Evolutionary conservation across 139 green algal genomes (phyloP), one percentile per base, ranked within the genome.

Genomic region (Chlorella sp.): DNA sequence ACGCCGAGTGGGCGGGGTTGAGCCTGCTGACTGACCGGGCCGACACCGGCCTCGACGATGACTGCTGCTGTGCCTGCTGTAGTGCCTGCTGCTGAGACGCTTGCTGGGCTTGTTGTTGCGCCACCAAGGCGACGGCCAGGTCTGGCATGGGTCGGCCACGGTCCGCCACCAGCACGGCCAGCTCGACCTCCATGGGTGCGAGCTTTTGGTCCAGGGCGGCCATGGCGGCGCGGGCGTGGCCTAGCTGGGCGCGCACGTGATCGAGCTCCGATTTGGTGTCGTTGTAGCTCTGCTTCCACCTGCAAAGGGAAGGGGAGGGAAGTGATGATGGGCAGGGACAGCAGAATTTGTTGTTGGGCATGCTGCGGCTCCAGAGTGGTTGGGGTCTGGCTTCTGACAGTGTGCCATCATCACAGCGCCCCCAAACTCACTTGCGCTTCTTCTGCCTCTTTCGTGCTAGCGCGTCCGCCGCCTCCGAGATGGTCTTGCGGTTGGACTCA

Each of bases 111-210:
- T n/a, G n/a, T n/a, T n/a, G n/a, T n/a, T n/a, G n/a, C n/a, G n/a
- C n/a, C n/a, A n/a, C n/a, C n/a, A n/a, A n/a, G n/a, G n/a, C n/a
- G n/a, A n/a, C n/a, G n/a, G n/a, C n/a, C n/a, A 55, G 42, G 17
- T 55, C 42, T 55, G 42, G 42, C 42, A 55, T 55, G 42, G 42
- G 42, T 17, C 42, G 10, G 23, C 71, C 71, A 3, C 71, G 33
- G 67, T 82, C 77, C 1, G 77, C 77, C 72, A 82, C 64, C 24
- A 82, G 51, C 34, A 79, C 69, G 22, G 77, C 72, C 34, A 83
- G 32, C 42, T 83, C 77, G 34, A 79, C 62, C 31, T 83, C 36
- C 31, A 77, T 55, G 35, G 64, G 72, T 5, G 30, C 17, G 26
- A 77, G 42, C 30, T 32, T 36, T 30, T 31, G 4, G 2, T 34